Percentiles rank a stretch among this genome's conserved stretches.
phyloP scores from a whole-genome alignment of 2,329 filamentous ascomycete species.

The Dothistroma pini region DNA sequence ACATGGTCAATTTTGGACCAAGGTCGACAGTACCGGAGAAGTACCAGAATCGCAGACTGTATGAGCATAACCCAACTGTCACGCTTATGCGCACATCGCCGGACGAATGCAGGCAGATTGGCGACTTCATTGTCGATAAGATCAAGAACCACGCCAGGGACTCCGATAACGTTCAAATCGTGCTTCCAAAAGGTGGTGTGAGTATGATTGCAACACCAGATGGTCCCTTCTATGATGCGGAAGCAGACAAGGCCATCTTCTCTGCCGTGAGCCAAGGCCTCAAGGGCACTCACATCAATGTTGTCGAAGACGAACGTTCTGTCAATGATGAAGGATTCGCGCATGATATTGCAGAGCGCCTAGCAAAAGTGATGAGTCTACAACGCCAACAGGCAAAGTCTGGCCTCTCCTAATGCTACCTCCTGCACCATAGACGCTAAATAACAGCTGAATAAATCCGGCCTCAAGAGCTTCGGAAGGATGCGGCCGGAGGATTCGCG shows the following conservation, averaged over 20 bases:
- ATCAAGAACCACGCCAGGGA: slow-evolving; percentile 42
- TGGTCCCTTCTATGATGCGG: slow-evolving; percentile 51
- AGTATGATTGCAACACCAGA: slow-evolving; percentile 57
- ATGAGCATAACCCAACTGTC: slow-evolving; percentile 63
- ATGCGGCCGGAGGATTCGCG: too few species aligned
- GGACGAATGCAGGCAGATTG: slow-evolving; percentile 57
- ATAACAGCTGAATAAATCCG: slow-evolving; percentile 15
- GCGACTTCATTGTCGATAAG: slow-evolving; percentile 53
- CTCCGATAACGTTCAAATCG: slow-evolving; percentile 49
- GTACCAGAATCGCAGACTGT: slow-evolving; percentile 51
- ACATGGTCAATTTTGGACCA: slow-evolving; percentile 64
- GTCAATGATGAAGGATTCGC: slow-evolving; percentile 57
- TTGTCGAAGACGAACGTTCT: slow-evolving; percentile 49
- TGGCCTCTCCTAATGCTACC: neutral
- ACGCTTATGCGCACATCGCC: slow-evolving; percentile 62
- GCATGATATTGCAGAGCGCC: slow-evolving; percentile 42
- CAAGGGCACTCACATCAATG: slow-evolving; percentile 42
- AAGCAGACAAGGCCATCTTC: slow-evolving; percentile 49
- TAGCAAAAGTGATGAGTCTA: slow-evolving; percentile 25
- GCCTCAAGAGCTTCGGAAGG: slow-evolving; percentile 7
- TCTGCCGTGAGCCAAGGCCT: slow-evolving; percentile 49
- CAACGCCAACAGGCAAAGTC: neutral
- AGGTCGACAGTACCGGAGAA: slow-evolving; percentile 53
- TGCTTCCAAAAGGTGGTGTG: slow-evolving; percentile 58
- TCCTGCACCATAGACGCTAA: neutral